Conservation (phyloP, 75 land plant genomes). For the Pseudotsuga menziesii region DNA sequence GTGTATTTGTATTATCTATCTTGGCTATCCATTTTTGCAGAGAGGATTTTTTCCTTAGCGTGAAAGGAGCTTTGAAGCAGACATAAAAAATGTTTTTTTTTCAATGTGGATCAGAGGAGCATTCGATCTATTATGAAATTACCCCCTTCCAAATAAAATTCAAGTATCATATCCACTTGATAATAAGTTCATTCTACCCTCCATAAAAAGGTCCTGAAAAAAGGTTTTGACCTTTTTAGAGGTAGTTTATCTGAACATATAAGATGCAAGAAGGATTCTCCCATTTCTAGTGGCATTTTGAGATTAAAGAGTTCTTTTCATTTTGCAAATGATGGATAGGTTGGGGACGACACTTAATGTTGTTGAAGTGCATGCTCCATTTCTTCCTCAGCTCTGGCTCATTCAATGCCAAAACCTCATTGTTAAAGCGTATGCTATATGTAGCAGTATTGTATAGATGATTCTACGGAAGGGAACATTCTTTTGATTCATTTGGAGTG, state of each 20-base stretch:
- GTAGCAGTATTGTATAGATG: conserved; percentile 5
- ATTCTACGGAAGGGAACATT: conserved; percentile 9
- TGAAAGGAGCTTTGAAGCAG: no score
- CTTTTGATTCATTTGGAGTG: conserved; percentile 7
- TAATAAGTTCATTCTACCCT: no score
- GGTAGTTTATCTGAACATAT: no score
- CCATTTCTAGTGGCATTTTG: no score
- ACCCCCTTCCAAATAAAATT: no score
- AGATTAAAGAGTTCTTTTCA: neutral
- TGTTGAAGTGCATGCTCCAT: neutral
- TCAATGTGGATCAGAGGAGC: no score
- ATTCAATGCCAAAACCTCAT: neutral
- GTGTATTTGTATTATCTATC: conserved; percentile 2
- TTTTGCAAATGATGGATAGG: neutral
- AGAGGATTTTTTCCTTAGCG: neutral
- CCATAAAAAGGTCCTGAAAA: no score
- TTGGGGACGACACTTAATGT: neutral
- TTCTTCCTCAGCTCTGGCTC: conserved; percentile 5
- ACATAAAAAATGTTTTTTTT: no score
- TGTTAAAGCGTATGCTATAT: neutral
- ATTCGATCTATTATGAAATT: no score
- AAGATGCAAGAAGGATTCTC: no score
- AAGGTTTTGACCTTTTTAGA: no score
- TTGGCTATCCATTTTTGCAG: conserved; percentile 5
- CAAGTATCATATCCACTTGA: no score